Evolutionary conservation across 257 asterid genomes (phyloP).

Genomic region (Handroanthus guayacan): DNA sequence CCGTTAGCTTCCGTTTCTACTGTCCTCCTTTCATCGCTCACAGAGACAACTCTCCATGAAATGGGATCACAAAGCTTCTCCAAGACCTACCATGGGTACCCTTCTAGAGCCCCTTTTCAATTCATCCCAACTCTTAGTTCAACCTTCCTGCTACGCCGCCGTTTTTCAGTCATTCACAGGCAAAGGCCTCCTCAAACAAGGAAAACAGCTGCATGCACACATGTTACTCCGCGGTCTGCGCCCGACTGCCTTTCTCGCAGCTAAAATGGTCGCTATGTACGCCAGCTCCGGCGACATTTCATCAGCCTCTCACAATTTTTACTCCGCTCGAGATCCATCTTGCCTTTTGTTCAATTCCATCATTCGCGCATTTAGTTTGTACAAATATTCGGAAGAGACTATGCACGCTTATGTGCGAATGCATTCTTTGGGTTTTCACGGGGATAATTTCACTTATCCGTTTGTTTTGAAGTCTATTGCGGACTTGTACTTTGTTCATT

Average conservation of each 20-base stretch:
- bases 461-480: slow-evolving; percentile 78
- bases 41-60: slow-evolving; percentile 30
- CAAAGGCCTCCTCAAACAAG: slow-evolving; percentile 60
- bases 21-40: background rate
- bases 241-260: slow-evolving; percentile 60
- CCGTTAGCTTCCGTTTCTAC: background rate
- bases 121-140: slow-evolving; percentile 35
- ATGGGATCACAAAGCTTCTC: slow-evolving; percentile 38
- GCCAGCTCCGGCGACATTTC: slow-evolving; percentile 82
- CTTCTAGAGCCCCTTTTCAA: slow-evolving; percentile 54
- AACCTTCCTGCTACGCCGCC: slow-evolving; percentile 58
- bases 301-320: slow-evolving; percentile 63
- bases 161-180: slow-evolving; percentile 71
- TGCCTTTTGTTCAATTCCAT: slow-evolving; percentile 70
- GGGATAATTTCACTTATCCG: slow-evolving; percentile 81
- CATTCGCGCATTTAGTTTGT: slow-evolving; percentile 70
- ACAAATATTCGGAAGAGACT: slow-evolving; percentile 46
- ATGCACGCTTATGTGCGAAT: slow-evolving; percentile 43
- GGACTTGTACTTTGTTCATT: slow-evolving; percentile 37
- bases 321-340: slow-evolving; percentile 48
- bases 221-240: slow-evolving; percentile 57
- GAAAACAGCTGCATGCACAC: slow-evolving; percentile 81
- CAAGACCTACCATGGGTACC: slow-evolving; percentile 44
- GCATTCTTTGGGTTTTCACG: slow-evolving; percentile 59
- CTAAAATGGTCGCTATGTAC: slow-evolving; percentile 96